Percentiles rank a stretch among this genome's conserved stretches.
Evolutionary conservation across 2,329 filamentous ascomycete genomes (phyloP).

Genomic region (Alternaria gansuensis): DNA sequence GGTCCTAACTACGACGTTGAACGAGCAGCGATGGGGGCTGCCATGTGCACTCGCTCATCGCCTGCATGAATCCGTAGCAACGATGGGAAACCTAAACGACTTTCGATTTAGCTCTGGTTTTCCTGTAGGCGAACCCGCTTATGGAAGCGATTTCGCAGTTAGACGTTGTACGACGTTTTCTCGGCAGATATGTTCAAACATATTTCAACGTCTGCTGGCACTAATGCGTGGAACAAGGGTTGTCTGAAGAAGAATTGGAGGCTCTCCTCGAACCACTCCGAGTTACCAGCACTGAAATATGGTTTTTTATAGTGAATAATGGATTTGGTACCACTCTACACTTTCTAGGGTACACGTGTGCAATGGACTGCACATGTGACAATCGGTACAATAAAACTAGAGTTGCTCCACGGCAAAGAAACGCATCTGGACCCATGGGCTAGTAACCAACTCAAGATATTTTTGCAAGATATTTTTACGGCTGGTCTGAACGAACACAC

Average conservation of each 20-base stretch:
- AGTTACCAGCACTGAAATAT: neutral
- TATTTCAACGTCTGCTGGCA: neutral
- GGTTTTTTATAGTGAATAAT: neutral
- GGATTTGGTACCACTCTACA: neutral
- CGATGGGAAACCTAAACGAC: neutral
- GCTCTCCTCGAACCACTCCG: neutral
- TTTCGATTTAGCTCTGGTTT: neutral
- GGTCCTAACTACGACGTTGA: neutral
- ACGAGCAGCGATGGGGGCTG: neutral
- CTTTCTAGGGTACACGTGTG: neutral
- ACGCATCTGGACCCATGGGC: neutral
- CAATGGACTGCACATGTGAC: neutral
- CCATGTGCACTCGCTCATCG: neutral
- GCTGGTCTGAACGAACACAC: neutral
- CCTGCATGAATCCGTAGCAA: neutral
- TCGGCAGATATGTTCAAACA: neutral
- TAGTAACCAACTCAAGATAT: neutral
- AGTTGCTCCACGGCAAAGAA: neutral
- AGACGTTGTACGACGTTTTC: constrained; percentile 1
- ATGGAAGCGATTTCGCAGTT: neutral
- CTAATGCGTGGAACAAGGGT: neutral
- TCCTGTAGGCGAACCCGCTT: neutral
- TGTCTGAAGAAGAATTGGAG: neutral
- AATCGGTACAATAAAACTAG: neutral
- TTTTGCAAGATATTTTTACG: neutral